Evolutionary conservation across 345 rosid genomes (phyloP).

Genomic region (Orychophragmus violaceus): DNA sequence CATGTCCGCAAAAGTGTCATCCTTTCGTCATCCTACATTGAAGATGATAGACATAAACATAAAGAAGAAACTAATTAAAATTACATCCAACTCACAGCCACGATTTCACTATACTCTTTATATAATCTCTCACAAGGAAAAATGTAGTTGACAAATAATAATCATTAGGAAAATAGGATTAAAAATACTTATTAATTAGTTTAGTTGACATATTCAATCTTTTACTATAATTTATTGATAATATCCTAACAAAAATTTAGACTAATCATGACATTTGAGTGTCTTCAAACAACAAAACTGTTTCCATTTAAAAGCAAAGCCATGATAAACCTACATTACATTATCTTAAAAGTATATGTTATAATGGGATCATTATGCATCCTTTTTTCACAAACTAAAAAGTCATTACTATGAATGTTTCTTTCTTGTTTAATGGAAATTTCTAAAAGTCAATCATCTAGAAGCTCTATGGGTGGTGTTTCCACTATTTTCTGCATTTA

Average conservation of each 20-base stretch:
- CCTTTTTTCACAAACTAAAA: slow-evolving; percentile 10
- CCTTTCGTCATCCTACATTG: neutral
- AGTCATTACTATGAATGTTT: slow-evolving; percentile 6
- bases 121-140: neutral
- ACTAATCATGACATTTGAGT: neutral
- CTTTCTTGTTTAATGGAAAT: slow-evolving; percentile 28
- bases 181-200: neutral
- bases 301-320: neutral
- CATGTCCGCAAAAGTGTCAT: neutral
- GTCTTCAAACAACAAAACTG: neutral
- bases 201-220: neutral
- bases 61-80: neutral
- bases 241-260: neutral
- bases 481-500: slow-evolving; percentile 36
- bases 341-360: slow-evolving; percentile 5
- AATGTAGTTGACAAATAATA: neutral
- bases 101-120: neutral
- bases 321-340: slow-evolving; percentile 5
- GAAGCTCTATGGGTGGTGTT: slow-evolving; percentile 33
- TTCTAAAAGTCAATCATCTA: slow-evolving; percentile 47
- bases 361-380: slow-evolving; percentile 18
- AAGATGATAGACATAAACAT: neutral
- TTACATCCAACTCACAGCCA: neutral
- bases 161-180: neutral
- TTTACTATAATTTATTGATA: neutral